Conservation (phyloP, 2,329 filamentous ascomycete species). For the Pyrenophora seminiperda region DNA sequence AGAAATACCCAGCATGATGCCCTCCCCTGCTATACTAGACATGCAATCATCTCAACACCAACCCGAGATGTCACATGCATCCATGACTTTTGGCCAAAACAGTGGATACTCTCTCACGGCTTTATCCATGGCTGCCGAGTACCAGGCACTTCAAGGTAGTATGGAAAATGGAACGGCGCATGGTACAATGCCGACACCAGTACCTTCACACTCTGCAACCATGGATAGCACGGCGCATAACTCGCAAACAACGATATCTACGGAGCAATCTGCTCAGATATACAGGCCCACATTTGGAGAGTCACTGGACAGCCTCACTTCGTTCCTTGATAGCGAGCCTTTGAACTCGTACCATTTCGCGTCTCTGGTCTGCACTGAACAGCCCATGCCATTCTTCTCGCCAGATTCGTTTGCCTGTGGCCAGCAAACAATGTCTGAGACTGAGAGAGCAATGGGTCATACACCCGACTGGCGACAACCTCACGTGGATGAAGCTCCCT, state of each 20-base stretch:
- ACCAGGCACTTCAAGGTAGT: constrained; percentile 45
- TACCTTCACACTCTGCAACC: constrained; percentile 20
- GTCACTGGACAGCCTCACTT: constrained; percentile 47
- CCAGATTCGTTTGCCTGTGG: constrained; percentile 45
- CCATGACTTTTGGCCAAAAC: constrained; percentile 25
- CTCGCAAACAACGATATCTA: constrained; percentile 10
- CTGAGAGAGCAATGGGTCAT: constrained; percentile 6
- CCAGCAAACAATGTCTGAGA: constrained; percentile 30
- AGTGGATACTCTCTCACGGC: constrained; percentile 47
- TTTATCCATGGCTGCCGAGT: constrained; percentile 51
- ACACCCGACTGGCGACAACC: constrained; percentile 17
- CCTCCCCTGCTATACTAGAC: constrained; percentile 25
- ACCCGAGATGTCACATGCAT: constrained; percentile 21
- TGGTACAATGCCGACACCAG: constrained; percentile 17
- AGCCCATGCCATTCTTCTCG: constrained; percentile 51
- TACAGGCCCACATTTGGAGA: constrained; percentile 33
- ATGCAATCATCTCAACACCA: constrained; percentile 26
- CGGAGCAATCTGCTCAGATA: constrained; percentile 3
- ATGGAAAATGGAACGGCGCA: constrained; percentile 22
- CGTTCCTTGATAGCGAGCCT: constrained; percentile 48
- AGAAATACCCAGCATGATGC: constrained; percentile 36
- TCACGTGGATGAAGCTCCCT: constrained; percentile 37
- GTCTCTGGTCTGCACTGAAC: constrained; percentile 48
- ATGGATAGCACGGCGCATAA: constrained; percentile 23
- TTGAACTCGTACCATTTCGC: constrained; percentile 49